Evolutionary conservation across 345 rosid genomes (phyloP), one percentile per base, ranked within the genome.

Genomic region (Aethionema arabicum): DNA sequence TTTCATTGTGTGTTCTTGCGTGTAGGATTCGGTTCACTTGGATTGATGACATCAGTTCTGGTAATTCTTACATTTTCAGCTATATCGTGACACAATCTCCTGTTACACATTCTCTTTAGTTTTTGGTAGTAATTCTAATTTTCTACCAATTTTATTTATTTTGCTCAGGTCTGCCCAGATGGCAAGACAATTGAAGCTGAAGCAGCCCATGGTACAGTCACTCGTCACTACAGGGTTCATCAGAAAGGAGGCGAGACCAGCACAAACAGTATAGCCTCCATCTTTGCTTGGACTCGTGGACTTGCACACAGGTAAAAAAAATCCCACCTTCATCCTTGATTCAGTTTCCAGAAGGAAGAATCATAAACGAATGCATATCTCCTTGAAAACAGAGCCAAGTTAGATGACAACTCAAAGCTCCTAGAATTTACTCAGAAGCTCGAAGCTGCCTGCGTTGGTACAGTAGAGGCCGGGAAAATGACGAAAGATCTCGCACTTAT

Each of bases 201-300:
- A 77, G 99, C 99, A 21, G 99, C 99, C 4, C 99, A 93, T 37
- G 99, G 99, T 47, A 93, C 99, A 0, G 99, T 93, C 31, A 93
- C 99, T 1, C 80, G 99, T 32, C 99, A 93, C 79, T 93, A 71
- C 77, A 77, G 99, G 67, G 99, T 93, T 74, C 97, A 93, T 46
- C 99, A 93, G 80, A 93, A 90, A 74, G 97, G 97, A 53, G 99
- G 99, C 14, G 97, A 93, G 79, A 93, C 99, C 64, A 93, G 99
- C 80, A 93, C 99, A 48, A 93, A 93, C 87, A 93, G 99, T 66
- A 90, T 93, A 67, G 99, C 99, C 33, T 93, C 99, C 40, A 93
- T 93, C 40, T 93, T 93, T 76, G 99, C 99, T 68, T 93, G 99
- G 99, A 74, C 97, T 7, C 74, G 95, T 33, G 99, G 99, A 52